Percentiles rank a stretch among this genome's conserved stretches.
These are phyloP conservation scores for Tricholoma sp. DNA, from an alignment of 768 basidiomycete genomes.

Conservation along the genomic window DNA sequence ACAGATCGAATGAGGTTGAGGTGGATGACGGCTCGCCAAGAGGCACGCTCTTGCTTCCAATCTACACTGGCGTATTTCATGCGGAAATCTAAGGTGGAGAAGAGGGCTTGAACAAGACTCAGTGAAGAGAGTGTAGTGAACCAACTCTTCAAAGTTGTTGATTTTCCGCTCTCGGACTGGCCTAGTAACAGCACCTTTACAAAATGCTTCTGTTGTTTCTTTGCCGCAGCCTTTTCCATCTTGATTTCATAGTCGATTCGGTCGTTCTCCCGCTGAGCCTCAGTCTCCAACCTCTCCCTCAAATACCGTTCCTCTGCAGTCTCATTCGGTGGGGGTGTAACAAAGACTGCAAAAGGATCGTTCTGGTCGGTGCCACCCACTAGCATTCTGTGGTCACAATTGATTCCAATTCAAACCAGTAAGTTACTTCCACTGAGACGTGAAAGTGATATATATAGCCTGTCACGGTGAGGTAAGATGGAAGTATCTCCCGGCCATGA, in stretches of 20 bases:
- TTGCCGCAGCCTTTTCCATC: conserved; percentile 36
- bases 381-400: too few relatives aligned
- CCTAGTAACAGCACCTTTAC: conserved; percentile 54
- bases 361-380: conserved; percentile 3
- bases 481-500: too few relatives aligned
- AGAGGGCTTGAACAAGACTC: neutral
- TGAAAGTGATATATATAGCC: too few relatives aligned
- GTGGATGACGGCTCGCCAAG: conserved; percentile 73
- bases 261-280: conserved; percentile 55
- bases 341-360: conserved; percentile 58
- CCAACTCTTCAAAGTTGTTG: conserved; percentile 55
- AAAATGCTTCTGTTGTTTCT: conserved; percentile 33
- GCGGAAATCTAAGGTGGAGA: conserved; percentile 53
- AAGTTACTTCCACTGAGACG: too few relatives aligned
- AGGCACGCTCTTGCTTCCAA: conserved; percentile 60
- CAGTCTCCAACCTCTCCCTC: conserved; percentile 45
- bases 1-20: conserved; percentile 72
- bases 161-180: conserved; percentile 61
- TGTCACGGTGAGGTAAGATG: too few relatives aligned
- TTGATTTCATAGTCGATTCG: conserved; percentile 53
- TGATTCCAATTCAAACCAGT: too few relatives aligned
- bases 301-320: conserved; percentile 37
- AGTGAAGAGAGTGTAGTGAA: neutral
- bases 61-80: conserved; percentile 57
- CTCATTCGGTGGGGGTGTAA: conserved; percentile 56